These are phyloP conservation scores for Pigoraptor vietnamica DNA, from an alignment of 78 protist genomes.

Conservation along the genomic window DNA sequence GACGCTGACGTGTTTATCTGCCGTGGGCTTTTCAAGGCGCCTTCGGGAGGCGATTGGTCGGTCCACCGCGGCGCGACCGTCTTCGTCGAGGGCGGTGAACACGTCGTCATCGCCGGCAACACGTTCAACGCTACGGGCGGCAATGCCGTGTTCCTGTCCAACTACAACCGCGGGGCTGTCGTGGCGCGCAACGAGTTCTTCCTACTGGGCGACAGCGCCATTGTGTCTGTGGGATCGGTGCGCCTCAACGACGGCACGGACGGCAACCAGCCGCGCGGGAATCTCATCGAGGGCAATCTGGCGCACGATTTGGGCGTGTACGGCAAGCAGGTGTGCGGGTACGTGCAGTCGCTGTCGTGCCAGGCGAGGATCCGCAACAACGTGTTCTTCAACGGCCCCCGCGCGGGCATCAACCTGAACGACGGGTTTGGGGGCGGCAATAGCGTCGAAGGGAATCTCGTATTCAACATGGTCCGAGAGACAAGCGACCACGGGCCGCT, in stretches of 20 bases:
- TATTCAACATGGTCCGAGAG: slow-evolving; percentile 31
- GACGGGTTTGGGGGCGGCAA: slow-evolving; percentile 40
- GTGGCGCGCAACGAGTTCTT: background rate
- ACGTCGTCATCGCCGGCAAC: background rate
- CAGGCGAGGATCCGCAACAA: background rate
- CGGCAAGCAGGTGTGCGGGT: slow-evolving; percentile 27
- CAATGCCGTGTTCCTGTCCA: slow-evolving; percentile 16
- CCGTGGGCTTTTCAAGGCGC: too few species aligned
- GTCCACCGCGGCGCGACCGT: slow-evolving; percentile 24
- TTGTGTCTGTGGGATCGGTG: background rate
- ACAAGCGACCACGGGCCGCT: slow-evolving; percentile 37
- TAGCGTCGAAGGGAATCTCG: slow-evolving; percentile 13
- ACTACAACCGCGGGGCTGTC: background rate
- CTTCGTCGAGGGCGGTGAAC: slow-evolving; percentile 10
- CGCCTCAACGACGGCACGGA: background rate
- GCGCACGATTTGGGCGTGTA: slow-evolving; percentile 21
- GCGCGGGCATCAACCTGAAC: slow-evolving; percentile 34
- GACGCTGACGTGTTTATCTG: too few species aligned
- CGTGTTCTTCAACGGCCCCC: slow-evolving; percentile 36
- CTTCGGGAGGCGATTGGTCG: slow-evolving; percentile 51
- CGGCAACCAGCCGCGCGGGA: background rate
- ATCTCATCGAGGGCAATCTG: slow-evolving; percentile 1
- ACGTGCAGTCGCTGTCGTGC: slow-evolving; percentile 8
- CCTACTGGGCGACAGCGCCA: slow-evolving; percentile 27
- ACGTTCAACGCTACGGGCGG: slow-evolving; percentile 10